Evolutionary conservation across 106 monocot species (phyloP).

Genomic region (Dactylorhiza incarnata): DNA sequence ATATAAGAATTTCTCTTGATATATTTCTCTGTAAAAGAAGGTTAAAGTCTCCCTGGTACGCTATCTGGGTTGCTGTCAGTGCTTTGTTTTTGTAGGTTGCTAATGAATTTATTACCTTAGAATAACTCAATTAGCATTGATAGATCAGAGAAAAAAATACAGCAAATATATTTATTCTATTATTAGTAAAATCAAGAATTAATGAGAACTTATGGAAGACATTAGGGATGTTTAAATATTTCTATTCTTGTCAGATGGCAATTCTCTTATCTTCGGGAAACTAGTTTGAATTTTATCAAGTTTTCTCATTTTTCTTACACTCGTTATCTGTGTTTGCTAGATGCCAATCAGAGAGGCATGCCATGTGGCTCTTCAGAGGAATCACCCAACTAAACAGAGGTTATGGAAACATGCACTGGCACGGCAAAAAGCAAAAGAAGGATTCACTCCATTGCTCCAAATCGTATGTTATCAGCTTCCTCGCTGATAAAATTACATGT

Average conservation of each 20-base stretch:
- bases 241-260: too few relatives aligned
- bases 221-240: too few relatives aligned
- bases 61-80: neutral
- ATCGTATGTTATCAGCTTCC: slow-evolving; percentile 49
- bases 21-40: neutral
- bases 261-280: too few relatives aligned
- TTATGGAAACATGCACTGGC: slow-evolving; percentile 93
- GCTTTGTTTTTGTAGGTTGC: neutral
- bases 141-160: too few relatives aligned
- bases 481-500: neutral
- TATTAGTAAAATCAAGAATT: too few relatives aligned
- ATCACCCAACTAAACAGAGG: slow-evolving; percentile 74
- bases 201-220: too few relatives aligned
- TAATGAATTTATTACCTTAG: neutral
- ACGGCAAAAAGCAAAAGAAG: slow-evolving; percentile 62
- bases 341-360: slow-evolving; percentile 98
- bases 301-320: too few relatives aligned
- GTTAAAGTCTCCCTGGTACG: neutral
- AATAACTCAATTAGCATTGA: too few relatives aligned
- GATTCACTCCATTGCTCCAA: slow-evolving; percentile 71
- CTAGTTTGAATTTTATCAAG: too few relatives aligned
- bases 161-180: too few relatives aligned
- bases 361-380: slow-evolving; percentile 94
- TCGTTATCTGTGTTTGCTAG: slow-evolving; percentile 22
- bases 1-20: neutral